These are phyloP conservation scores for Penicillium verrucosum DNA, from an alignment of 2,329 filamentous ascomycete species.

Conservation along the genomic window DNA sequence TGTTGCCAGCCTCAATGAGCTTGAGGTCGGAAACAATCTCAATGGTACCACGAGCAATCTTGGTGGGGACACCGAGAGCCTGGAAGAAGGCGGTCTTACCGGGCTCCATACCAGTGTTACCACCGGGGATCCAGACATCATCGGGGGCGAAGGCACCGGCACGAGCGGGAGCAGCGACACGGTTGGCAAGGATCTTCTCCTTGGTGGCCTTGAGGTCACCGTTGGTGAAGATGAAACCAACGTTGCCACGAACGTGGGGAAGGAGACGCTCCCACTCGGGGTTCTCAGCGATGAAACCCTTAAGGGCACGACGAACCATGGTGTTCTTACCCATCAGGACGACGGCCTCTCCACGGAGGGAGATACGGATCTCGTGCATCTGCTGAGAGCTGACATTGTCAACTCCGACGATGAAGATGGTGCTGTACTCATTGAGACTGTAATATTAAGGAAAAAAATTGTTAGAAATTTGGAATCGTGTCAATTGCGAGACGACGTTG, in stretches of 20 bases:
- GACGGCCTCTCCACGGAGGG: conserved; percentile 86
- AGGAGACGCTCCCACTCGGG: conserved; percentile 98
- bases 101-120: conserved; percentile 99
- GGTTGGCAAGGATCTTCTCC: conserved; percentile 93
- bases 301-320: conserved; percentile 98
- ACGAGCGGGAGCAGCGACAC: conserved; percentile 95
- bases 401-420: conserved; percentile 94
- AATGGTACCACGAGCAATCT: conserved; percentile 99
- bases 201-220: conserved; percentile 85
- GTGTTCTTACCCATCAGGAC: conserved; percentile 99
- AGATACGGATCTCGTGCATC: conserved; percentile 99
- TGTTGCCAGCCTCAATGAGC: conserved; percentile 87
- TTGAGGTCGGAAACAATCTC: conserved; percentile 98
- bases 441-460: background rate
- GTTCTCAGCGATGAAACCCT: conserved; percentile 83
- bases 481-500: conserved; percentile 63
- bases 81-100: conserved; percentile 99
- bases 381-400: conserved; percentile 99
- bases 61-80: conserved; percentile 99
- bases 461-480: background rate
- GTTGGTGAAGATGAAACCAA: conserved; percentile 99
- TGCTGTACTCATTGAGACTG: conserved; percentile 84
- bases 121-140: conserved; percentile 93
- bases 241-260: conserved; percentile 93
- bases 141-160: conserved; percentile 90